phyloP scores from a whole-genome alignment of 2,329 filamentous ascomycete genomes.

The Colletotrichum destructivum region DNA sequence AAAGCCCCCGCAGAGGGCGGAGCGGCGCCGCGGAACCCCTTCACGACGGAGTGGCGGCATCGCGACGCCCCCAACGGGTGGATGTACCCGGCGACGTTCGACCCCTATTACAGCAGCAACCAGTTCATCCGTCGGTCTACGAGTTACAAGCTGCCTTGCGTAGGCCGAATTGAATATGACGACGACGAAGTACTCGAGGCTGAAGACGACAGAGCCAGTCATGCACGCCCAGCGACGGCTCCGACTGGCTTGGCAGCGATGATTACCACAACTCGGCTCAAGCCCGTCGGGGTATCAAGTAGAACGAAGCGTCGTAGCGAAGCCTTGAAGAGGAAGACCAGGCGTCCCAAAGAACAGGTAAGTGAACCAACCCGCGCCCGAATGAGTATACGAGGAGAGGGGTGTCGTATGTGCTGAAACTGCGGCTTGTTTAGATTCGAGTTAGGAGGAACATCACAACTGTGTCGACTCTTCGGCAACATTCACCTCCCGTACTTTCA shows the following conservation, averaged over 20 bases:
- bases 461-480: no score
- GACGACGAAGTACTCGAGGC: neutral
- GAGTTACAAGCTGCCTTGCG: constrained; percentile 21
- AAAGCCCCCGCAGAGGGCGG: constrained; percentile 37
- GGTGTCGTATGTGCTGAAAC: neutral
- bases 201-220: neutral
- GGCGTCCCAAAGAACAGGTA: neutral
- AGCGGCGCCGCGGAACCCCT: constrained; percentile 35
- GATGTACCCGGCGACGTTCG: constrained; percentile 20
- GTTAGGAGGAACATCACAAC: no score
- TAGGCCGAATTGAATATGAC: neutral
- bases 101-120: constrained; percentile 38
- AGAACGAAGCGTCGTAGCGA: neutral
- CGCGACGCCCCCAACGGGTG: constrained; percentile 9
- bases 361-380: neutral
- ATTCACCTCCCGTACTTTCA: neutral
- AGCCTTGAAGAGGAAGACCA: neutral
- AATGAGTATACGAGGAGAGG: no score
- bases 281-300: neutral
- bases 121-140: constrained; percentile 35
- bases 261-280: neutral
- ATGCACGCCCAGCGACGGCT: neutral
- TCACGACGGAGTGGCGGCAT: constrained; percentile 40
- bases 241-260: constrained; percentile 8
- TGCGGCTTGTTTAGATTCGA: neutral